Conservation (phyloP, 2,329 filamentous ascomycete species). For the Botryotinia calthae region DNA sequence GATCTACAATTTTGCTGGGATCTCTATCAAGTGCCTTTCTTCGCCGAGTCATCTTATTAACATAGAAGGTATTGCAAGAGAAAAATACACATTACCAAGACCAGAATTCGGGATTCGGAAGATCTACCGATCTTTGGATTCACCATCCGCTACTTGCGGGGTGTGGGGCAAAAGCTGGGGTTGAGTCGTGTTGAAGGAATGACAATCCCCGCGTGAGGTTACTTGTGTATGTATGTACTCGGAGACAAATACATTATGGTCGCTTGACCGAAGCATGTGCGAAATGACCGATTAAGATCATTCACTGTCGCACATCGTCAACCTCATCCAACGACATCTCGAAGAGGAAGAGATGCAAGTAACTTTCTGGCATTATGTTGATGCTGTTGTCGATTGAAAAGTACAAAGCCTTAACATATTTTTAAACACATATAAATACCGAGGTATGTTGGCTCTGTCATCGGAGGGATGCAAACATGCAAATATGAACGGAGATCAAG, state of each 20-base stretch:
- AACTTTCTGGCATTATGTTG: too few species aligned
- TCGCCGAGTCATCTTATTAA: background rate
- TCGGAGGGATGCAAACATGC: background rate
- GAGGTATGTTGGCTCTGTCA: background rate
- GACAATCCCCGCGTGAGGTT: constrained; percentile 23
- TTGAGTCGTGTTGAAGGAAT: constrained; percentile 8
- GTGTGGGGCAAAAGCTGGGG: constrained; percentile 6
- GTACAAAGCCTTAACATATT: background rate
- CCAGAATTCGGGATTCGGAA: constrained; percentile 15
- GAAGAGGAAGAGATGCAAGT: background rate
- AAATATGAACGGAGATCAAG: background rate
- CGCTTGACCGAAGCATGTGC: constrained; percentile 23
- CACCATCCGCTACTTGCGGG: constrained; percentile 17
- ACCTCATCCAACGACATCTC: constrained; percentile 1
- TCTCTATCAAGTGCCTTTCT: constrained; percentile 5
- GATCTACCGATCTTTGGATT: constrained; percentile 12
- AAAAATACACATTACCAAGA: background rate
- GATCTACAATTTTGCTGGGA: constrained; percentile 10
- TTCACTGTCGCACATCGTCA: background rate
- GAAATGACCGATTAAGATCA: constrained; percentile 10
- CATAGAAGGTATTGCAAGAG: background rate
- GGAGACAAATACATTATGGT: constrained; percentile 7
- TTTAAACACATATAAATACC: background rate
- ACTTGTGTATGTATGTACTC: constrained; percentile 18
- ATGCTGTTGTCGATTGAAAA: background rate